These are phyloP conservation scores for Calonectria crousiana DNA, from an alignment of 2,329 filamentous ascomycete species.

Conservation along the genomic window DNA sequence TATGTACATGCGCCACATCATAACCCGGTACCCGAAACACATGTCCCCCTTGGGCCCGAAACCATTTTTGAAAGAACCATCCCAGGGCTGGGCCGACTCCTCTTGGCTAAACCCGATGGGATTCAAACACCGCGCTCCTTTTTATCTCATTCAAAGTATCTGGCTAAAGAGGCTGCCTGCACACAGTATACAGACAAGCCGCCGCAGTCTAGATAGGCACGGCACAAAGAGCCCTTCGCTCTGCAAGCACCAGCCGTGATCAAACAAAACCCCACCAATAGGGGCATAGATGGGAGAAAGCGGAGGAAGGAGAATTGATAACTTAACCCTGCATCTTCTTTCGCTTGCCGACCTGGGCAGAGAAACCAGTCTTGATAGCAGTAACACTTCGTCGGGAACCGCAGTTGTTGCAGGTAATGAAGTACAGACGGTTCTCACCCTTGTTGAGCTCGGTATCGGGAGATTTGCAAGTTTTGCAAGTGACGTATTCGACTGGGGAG, in stretches of 20 bases:
- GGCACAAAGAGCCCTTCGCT: slow-evolving; percentile 11
- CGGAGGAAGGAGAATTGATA: slow-evolving; percentile 16
- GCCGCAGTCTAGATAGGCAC: slow-evolving; percentile 23
- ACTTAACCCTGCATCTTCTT: slow-evolving; percentile 89
- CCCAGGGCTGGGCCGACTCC: slow-evolving; percentile 27
- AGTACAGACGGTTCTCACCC: slow-evolving; percentile 98
- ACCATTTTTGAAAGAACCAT: slow-evolving; percentile 40
- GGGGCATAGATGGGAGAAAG: slow-evolving; percentile 19
- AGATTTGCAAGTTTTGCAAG: slow-evolving; percentile 97
- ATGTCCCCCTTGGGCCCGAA: slow-evolving; percentile 28
- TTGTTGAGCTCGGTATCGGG: slow-evolving; percentile 97
- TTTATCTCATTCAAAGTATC: slow-evolving; percentile 25
- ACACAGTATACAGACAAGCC: slow-evolving; percentile 5
- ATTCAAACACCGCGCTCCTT: slow-evolving; percentile 34
- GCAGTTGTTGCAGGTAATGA: slow-evolving; percentile 93
- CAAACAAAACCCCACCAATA: slow-evolving; percentile 22
- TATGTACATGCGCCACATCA: slow-evolving; percentile 46
- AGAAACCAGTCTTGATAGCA: slow-evolving; percentile 99
- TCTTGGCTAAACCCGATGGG: slow-evolving; percentile 34
- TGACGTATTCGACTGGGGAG: slow-evolving; percentile 87
- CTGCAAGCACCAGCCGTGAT: slow-evolving; percentile 24
- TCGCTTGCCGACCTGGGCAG: slow-evolving; percentile 98
- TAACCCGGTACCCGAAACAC: slow-evolving; percentile 37
- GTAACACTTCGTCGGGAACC: slow-evolving; percentile 88
- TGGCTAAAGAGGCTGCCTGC: slow-evolving; percentile 15